Base-by-base conservation (phyloP, 441 rosid species). In the Flueggea neowawraea region DNA sequence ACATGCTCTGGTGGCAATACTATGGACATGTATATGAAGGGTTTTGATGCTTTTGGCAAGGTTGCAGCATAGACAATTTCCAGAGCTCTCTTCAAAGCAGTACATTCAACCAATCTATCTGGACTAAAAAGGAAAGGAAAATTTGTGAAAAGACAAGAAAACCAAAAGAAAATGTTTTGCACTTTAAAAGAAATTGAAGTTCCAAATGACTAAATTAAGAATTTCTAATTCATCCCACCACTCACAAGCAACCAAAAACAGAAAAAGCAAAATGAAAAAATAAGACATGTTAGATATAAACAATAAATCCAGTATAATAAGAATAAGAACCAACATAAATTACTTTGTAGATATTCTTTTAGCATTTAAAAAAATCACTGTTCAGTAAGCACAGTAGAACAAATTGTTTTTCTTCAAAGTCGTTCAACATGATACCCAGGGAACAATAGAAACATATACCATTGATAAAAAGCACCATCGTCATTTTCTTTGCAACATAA, bases 51-150 rank as follows among this genome's bases (percentile, higher is more conserved):
- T 79, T 87, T 91, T 39, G 99, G 97, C 63, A 91, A 80, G 45
- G 96, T 89, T 71, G 95, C 95, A 75, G 89, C 86, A 81, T 94
- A 94, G 54, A 94, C 96, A 73, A 91, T 78, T 74, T 94, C 99
- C 67, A 87, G 69, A 72, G 97, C 89, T 83, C 96, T 82, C 84
- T 91, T 94, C 70, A 94, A 74, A 61, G 92, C 85, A 73, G 83
- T 70, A 76, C 99, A 91, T 64, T 94, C 99, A 64, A 94, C 99
- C 80, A 94, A 66, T 73, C 99, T 87, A 75, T 91, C 99, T 89
- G 90, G 45, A 62, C 53, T 62, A 32, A 63, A 70, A 47, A 52
- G 51, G 44, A 74, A 54, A 33, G 28, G 12, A 51, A 50, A 2
- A 1, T 5, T 65, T 5, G 36, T 31, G 31, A 68, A 28, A 15